Percentiles rank a stretch among this genome's conserved stretches.
phyloP scores from a whole-genome alignment of 345 rosid genomes.

The Orychophragmus violaceus region DNA sequence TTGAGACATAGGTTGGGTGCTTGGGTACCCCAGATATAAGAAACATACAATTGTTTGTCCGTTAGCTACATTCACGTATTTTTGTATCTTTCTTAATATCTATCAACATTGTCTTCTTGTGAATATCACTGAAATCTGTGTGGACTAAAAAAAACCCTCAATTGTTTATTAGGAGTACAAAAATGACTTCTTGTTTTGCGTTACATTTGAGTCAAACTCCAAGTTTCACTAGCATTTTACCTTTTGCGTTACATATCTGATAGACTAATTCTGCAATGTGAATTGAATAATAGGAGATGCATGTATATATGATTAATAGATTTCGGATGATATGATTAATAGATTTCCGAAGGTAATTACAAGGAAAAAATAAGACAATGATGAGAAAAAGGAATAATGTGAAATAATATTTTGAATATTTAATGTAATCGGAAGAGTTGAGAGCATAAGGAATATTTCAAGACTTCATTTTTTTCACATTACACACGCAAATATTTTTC shows the following conservation, averaged over 20 bases:
- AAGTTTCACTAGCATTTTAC: background rate
- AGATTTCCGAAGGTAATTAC: background rate
- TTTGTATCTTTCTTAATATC: constrained; percentile 3
- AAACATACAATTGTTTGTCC: constrained; percentile 10
- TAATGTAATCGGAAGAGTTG: too few species aligned
- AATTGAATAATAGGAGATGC: background rate
- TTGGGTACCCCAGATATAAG: constrained; percentile 12
- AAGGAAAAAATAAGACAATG: background rate
- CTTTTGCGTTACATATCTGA: background rate
- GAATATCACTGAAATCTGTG: background rate
- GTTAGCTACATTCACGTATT: background rate
- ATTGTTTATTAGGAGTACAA: background rate
- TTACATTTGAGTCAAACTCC: background rate
- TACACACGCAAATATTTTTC: too few species aligned
- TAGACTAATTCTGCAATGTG: background rate
- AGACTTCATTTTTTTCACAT: too few species aligned
- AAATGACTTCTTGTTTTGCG: background rate
- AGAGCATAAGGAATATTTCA: too few species aligned
- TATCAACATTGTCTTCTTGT: background rate
- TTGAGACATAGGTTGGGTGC: constrained; percentile 3
- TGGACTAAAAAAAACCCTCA: background rate
- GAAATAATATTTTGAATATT: background rate
- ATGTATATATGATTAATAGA: background rate
- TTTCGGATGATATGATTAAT: background rate
- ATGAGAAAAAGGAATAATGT: background rate